Conservation (phyloP, 2,329 filamentous ascomycete species). For the Microdochium trichocladiopsis region DNA sequence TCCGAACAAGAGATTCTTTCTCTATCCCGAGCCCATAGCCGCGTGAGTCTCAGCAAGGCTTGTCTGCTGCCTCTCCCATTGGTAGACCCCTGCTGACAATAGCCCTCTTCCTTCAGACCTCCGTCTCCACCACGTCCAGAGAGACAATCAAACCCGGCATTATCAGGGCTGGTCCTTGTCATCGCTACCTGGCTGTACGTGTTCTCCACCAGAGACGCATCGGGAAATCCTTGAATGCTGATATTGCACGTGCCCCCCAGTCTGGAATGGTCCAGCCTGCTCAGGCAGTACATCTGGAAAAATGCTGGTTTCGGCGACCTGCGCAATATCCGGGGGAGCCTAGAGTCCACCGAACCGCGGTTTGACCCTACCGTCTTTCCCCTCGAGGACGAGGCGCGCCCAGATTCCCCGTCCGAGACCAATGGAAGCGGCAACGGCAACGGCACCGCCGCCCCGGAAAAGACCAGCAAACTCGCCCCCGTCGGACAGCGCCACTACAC, state of each 20-base stretch:
- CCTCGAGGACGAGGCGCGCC: conserved; percentile 10
- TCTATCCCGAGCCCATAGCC: background rate
- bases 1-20: background rate
- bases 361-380: conserved; percentile 40
- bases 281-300: conserved; percentile 62
- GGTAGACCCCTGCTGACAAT: background rate
- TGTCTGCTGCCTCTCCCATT: background rate
- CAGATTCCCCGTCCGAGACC: conserved; percentile 33
- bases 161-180: conserved; percentile 47
- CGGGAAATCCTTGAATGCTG: background rate
- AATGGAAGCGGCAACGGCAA: background rate
- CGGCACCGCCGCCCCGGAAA: background rate
- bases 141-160: conserved; percentile 45
- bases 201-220: background rate
- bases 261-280: conserved; percentile 46
- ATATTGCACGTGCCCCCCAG: conserved; percentile 23
- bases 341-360: conserved; percentile 43
- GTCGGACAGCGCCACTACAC: conserved; percentile 2
- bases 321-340: conserved; percentile 37
- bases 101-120: background rate
- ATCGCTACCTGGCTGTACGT: conserved; percentile 48
- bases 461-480: background rate
- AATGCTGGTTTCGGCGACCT: conserved; percentile 54
- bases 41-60: background rate
- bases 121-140: conserved; percentile 11